A percentile compares a stretch with the other conserved stretches of the same genome.
phyloP scores from a whole-genome alignment of 345 rosid genomes.

The Ceriops zippeliana region DNA sequence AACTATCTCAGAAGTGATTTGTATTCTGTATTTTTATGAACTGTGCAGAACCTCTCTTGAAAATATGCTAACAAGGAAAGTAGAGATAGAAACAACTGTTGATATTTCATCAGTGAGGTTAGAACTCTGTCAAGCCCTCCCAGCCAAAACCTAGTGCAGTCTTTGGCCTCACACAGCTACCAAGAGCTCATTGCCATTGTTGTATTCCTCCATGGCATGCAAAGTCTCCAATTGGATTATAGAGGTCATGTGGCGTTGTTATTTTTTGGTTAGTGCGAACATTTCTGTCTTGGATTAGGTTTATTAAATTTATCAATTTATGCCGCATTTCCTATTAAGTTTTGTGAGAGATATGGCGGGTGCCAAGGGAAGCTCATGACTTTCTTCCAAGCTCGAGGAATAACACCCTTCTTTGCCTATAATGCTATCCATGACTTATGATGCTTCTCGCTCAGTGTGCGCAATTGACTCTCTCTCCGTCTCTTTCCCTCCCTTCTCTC shows the following conservation, averaged over 20 bases:
- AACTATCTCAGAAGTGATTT: background rate
- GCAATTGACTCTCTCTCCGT: background rate
- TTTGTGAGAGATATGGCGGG: conserved; percentile 18
- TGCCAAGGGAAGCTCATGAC: conserved; percentile 13
- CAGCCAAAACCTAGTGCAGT: background rate
- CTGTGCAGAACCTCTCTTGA: conserved; percentile 19
- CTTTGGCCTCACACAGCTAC: conserved; percentile 6
- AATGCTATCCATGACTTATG: too few relatives aligned
- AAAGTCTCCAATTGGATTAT: conserved; percentile 14
- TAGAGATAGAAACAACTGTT: conserved; percentile 6
- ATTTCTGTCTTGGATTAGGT: conserved; percentile 21
- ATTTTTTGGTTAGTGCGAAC: conserved; percentile 14
- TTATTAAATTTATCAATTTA: conserved; percentile 3
- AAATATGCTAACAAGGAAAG: conserved; percentile 10
- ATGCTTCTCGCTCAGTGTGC: background rate
- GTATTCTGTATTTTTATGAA: conserved; percentile 4
- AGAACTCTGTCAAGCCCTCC: background rate
- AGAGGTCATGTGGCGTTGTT: background rate
- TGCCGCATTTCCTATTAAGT: background rate
- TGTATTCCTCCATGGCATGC: conserved; percentile 7
- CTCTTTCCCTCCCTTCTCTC: too few relatives aligned
- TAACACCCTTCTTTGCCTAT: background rate
- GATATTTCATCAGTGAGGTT: background rate
- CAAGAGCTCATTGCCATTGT: background rate
- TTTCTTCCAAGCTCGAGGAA: conserved; percentile 13